Conservation (phyloP, 768 basidiomycete species). For the Glaciozyma martinii region DNA sequence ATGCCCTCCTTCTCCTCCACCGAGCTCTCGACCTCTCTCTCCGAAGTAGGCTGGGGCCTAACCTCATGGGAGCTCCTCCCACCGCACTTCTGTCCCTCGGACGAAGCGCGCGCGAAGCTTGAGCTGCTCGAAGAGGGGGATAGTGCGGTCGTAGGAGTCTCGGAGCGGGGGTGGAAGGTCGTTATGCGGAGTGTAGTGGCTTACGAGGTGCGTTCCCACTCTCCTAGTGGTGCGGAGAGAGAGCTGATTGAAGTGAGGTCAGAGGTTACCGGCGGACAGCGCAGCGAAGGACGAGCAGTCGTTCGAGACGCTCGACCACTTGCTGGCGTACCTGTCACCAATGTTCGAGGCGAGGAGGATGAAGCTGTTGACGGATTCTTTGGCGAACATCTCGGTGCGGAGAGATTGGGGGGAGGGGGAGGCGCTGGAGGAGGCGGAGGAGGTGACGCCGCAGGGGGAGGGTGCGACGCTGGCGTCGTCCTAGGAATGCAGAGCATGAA, state of each 20-base stretch:
- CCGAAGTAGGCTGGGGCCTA: neutral
- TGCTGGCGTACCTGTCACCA: conserved; percentile 1
- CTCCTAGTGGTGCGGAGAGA: neutral
- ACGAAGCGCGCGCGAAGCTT: neutral
- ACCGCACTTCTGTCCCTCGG: neutral
- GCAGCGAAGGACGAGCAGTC: neutral
- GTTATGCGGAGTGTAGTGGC: neutral
- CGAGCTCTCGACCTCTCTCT: neutral
- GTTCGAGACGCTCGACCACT: conserved; percentile 1
- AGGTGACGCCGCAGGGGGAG: too few relatives aligned
- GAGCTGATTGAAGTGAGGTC: neutral
- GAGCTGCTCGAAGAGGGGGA: neutral
- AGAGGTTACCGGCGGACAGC: conserved; percentile 1
- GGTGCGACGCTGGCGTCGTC: too few relatives aligned
- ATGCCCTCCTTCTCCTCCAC: neutral
- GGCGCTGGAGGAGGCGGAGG: neutral
- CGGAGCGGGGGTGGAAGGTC: neutral
- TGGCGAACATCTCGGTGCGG: conserved; percentile 1
- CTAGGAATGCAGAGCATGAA: too few relatives aligned
- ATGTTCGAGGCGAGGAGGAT: neutral
- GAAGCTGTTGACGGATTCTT: neutral
- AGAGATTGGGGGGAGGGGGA: neutral
- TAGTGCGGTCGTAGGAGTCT: neutral
- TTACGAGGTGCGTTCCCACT: neutral
- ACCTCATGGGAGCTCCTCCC: neutral